phyloP scores from a whole-genome alignment of 139 green algal genomes.

The Picochlorum sp. region DNA sequence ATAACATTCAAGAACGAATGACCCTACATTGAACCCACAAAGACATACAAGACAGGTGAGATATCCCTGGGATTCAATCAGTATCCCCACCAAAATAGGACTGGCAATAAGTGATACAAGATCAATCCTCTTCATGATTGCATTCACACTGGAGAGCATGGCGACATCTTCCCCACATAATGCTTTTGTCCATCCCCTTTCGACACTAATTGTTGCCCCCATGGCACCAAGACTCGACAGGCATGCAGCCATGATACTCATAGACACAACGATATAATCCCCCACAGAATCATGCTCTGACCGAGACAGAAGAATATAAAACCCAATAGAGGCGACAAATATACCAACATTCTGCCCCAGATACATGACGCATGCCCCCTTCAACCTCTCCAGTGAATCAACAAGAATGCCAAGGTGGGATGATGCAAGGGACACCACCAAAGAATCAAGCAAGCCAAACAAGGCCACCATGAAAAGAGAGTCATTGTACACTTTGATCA shows the following conservation, averaged over 20 bases:
- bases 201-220: constrained; percentile 50
- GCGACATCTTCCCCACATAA: constrained; percentile 33
- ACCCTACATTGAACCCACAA: neutral
- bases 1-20: neutral
- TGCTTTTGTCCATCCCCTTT: constrained; percentile 45
- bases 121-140: constrained; percentile 72
- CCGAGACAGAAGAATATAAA: neutral
- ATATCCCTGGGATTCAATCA: constrained; percentile 48
- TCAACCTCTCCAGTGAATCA: constrained; percentile 32
- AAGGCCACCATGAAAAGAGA: constrained; percentile 43
- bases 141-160: constrained; percentile 40
- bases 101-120: constrained; percentile 57
- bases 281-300: neutral
- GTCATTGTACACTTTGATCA: constrained; percentile 47
- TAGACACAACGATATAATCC: constrained; percentile 34
- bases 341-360: constrained; percentile 44
- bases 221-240: constrained; percentile 43
- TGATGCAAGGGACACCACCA: constrained; percentile 20
- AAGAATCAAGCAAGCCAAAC: constrained; percentile 54
- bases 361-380: constrained; percentile 33
- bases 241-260: constrained; percentile 32
- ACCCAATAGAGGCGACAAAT: neutral
- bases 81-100: constrained; percentile 48
- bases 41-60: neutral
- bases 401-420: constrained; percentile 35